Evolutionary conservation across 1,284 basidiomycete species (phyloP), one percentile per base, ranked within the genome.

Genomic region (Sutorius eximius): DNA sequence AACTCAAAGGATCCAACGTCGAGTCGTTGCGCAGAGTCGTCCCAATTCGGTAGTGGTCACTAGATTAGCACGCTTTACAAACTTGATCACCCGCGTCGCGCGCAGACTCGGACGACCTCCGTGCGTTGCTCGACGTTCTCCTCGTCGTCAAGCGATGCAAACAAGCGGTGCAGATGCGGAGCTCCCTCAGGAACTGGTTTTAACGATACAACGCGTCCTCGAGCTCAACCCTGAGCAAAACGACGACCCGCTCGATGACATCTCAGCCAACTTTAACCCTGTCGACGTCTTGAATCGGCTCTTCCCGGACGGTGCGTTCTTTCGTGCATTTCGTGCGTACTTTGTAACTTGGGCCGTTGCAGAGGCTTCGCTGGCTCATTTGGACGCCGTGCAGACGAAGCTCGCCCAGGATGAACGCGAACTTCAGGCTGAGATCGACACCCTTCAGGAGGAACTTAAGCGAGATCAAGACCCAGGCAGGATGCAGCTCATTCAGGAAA

Each of bases 401-500:
- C 79, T 93, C 3, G 73, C 77, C 12, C 78, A 84, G 56, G 82
- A 83, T 52, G 85, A 89, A 54, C 72, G 72, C 24, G 77, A 80
- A 49, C 72, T 93, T n/a, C 82, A 86, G 62, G 73, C 76, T n/a
- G 89, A 95, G 73, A 86, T 96, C 38, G 78, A 85, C 49, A 66
- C 71, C 10, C 76, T 96, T 52, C 82, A 87, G 56, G 75, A 73
- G 33, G 84, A 91, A 66, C 72, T 96, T 51, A 78, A 80, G 59
- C 75, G 73, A 15, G 88, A 91, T 64, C 93, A 95, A 70, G 89
- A 93, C 70, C 90, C 91, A 20, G 82, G 82, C 51, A 80, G 85
- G 61, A 94, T 96, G 89, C 86, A 90, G 51, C 76, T 86, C 45
- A 93, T 96, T 51, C 94, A 98, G 70, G 89, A 91, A 69, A 92